Percentiles rank a stretch among this genome's conserved stretches.
Evolutionary conservation across 352 stramenopile species (phyloP).

Genomic region (Globisporangium abappressorium): DNA sequence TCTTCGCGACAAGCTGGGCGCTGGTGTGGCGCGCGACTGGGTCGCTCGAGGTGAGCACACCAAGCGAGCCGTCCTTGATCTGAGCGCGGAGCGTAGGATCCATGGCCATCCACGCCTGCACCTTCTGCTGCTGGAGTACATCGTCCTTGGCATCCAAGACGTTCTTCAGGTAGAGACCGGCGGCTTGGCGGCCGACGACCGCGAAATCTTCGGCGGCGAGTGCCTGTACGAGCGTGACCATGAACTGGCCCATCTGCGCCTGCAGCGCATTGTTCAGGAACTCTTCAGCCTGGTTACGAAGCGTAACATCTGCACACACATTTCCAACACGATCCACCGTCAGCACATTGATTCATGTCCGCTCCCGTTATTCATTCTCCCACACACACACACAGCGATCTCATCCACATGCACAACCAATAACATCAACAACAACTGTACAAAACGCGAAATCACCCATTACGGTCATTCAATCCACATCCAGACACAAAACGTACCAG

Average conservation of each 20-base stretch:
- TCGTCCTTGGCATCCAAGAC: constrained; percentile 85
- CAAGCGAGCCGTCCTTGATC: constrained; percentile 76
- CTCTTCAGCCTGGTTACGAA: constrained; percentile 82
- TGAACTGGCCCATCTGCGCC: constrained; percentile 79
- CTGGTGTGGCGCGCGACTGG: constrained; percentile 77
- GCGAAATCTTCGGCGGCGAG: constrained; percentile 76
- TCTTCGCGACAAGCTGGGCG: constrained; percentile 92
- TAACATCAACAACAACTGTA: background rate
- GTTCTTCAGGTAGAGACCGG: constrained; percentile 86
- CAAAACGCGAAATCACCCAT: constrained; percentile 1
- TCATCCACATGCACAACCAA: background rate
- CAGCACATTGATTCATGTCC: background rate
- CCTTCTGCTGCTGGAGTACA: constrained; percentile 75
- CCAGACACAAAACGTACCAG: constrained; percentile 32
- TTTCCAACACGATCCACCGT: background rate
- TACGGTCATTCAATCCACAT: background rate
- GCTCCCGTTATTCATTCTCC: background rate
- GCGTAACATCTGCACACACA: constrained; percentile 40
- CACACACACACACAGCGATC: background rate
- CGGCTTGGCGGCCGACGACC: constrained; percentile 69
- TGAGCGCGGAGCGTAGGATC: constrained; percentile 59
- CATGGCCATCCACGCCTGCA: constrained; percentile 75
- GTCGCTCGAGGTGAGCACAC: constrained; percentile 63
- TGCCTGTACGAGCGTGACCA: constrained; percentile 81
- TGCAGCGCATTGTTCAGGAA: constrained; percentile 78